Evolutionary conservation across 306 rosid species (phyloP).

Genomic region (Styphnolobium japonicum): DNA sequence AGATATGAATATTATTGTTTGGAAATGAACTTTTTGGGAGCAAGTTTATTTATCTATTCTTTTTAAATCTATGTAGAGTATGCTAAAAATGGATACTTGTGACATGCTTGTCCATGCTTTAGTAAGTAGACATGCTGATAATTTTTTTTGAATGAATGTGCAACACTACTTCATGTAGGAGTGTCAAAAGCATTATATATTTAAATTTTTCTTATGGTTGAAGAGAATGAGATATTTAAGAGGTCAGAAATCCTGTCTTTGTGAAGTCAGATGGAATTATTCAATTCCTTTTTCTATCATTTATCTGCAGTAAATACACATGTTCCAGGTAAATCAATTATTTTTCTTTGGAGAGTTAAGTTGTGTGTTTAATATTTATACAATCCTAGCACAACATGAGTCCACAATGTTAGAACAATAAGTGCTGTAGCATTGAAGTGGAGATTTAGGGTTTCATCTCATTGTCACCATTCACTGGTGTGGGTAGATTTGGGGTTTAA

Average conservation of each 20-base stretch:
- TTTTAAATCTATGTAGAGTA: not conserved
- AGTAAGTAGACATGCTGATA: not conserved
- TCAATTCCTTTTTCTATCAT: not conserved
- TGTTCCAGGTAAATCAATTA: not conserved
- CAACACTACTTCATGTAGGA: not conserved
- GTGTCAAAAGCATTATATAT: not conserved
- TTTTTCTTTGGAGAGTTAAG: not conserved
- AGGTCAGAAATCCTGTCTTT: not conserved
- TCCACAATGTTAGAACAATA: not conserved
- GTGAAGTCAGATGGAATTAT: not conserved
- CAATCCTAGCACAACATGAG: not conserved
- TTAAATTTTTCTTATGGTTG: not conserved
- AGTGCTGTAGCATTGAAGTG: not conserved
- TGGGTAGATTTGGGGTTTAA: not conserved
- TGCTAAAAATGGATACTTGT: not conserved
- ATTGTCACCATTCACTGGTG: not conserved
- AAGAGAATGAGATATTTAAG: not conserved
- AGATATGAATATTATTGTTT: not conserved
- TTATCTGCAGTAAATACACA: not conserved
- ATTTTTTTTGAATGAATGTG: not conserved
- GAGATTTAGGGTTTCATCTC: not conserved
- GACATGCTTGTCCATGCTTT: not conserved
- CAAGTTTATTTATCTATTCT: not conserved
- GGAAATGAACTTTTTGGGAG: not conserved
- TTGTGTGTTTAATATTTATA: not conserved